phyloP scores from a whole-genome alignment of 2,329 filamentous ascomycete genomes.

The Neospermospora avenae region DNA sequence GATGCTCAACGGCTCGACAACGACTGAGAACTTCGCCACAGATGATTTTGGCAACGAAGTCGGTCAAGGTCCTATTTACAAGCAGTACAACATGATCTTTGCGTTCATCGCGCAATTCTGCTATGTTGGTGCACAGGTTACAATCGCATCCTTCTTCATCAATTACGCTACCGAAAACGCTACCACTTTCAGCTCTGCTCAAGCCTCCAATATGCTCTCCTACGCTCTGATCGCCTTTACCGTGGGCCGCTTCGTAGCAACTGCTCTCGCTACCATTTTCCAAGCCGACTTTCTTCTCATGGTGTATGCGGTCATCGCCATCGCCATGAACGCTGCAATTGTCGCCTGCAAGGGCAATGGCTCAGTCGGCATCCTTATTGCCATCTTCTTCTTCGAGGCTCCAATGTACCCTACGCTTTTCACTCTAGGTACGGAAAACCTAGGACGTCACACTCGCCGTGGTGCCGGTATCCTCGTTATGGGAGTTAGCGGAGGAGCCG shows the following conservation, averaged over 20 bases:
- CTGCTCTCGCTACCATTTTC: conserved; percentile 43
- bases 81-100: conserved; percentile 74
- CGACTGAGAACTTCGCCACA: conserved; percentile 41
- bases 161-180: conserved; percentile 64
- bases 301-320: conserved; percentile 54
- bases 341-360: conserved; percentile 36
- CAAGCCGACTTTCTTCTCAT: conserved; percentile 55
- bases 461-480: conserved; percentile 68
- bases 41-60: conserved; percentile 50
- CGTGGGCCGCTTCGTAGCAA: conserved; percentile 67
- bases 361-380: conserved; percentile 60
- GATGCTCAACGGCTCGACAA: conserved; percentile 25
- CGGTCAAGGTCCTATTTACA: conserved; percentile 53
- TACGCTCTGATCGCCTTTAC: conserved; percentile 73
- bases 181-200: conserved; percentile 46
- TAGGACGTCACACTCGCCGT: conserved; percentile 74
- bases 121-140: conserved; percentile 59
- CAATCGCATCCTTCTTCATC: conserved; percentile 67
- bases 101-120: conserved; percentile 74
- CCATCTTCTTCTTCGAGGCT: conserved; percentile 75
- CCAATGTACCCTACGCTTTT: conserved; percentile 82
- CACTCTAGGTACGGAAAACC: conserved; percentile 70
- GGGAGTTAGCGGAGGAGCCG: conserved; percentile 68
- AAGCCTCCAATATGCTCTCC: conserved; percentile 66
- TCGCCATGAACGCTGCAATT: conserved; percentile 39